Base-by-base conservation (phyloP, 2,329 filamentous ascomycete genomes). In the Fusarium goolgardi region DNA sequence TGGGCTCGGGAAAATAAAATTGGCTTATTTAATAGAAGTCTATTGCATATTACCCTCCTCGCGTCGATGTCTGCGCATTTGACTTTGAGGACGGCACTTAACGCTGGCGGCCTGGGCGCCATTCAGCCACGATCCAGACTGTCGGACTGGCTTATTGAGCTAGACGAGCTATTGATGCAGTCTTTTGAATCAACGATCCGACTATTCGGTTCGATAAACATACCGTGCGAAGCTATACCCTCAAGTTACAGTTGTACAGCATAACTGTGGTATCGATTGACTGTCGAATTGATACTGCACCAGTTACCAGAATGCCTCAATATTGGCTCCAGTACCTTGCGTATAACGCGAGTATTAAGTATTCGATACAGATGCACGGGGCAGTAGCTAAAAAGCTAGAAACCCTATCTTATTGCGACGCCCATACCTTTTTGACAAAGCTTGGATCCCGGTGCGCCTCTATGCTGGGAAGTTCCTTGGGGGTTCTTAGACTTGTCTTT, bases 41-140 rank as follows among this genome's bases (percentile, higher is more conserved):
- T 46, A 20, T 32, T 37, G 18, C 27, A 55, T 54, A 53, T 54
- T 46, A 41, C 65, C 59, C 61, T 65, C 10, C 29, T 49, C 37
- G 46, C 43, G n/a, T 59, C 20, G 40, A 46, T 64, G 11, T 64
- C 32, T 20, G 31, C 35, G 27, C 25, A 41, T 39, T 45, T 52
- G 45, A 46, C 25, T 63, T 58, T 27, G 44, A 35, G 54, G 25
- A 59, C 59, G 59, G 61, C 61, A 64, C 53, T 64, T 64, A 40
- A 23, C 45, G 21, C 40, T 63, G 62, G 52, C 29, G 40, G 52
- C 39, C 60, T 64, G 41, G 21, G 39, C 60, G 53, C 61, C 61
- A 47, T 64, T 47, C 46, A 65, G 61, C 61, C 61, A 64, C 60
- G 32, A 59, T 34, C 60, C 60, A 65, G 41, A 53, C 61, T 64